A percentile compares a stretch with the other conserved stretches of the same genome.
These are phyloP conservation scores for Coemansia brasiliensis DNA, from an alignment of 192 early-diverging fungal species.

Conservation along the genomic window DNA sequence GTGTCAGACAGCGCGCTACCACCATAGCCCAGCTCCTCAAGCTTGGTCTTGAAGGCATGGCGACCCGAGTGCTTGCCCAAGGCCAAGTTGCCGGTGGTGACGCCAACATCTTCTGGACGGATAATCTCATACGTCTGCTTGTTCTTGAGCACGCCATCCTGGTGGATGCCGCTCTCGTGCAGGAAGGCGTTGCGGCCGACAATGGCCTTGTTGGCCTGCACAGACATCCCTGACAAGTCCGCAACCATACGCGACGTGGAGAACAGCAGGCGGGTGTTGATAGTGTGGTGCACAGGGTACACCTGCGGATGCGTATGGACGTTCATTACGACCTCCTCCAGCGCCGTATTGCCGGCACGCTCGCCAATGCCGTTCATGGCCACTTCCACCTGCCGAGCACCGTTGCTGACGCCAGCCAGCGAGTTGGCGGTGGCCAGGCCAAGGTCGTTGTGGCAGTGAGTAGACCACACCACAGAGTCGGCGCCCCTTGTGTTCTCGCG, in stretches of 20 bases:
- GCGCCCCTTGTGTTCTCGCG: slow-evolving; percentile 70
- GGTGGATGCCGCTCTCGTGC: slow-evolving; percentile 98
- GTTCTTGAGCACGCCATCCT: slow-evolving; percentile 97
- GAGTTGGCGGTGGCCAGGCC: slow-evolving; percentile 97
- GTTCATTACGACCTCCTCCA: slow-evolving; percentile 96
- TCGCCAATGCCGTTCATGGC: slow-evolving; percentile 99
- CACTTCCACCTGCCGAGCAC: slow-evolving; percentile 94
- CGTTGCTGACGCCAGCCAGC: slow-evolving; percentile 83
- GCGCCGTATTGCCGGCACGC: slow-evolving; percentile 94
- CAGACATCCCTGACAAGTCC: slow-evolving; percentile 87
- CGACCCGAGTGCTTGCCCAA: slow-evolving; percentile 97
- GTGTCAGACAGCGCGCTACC: slow-evolving; percentile 60
- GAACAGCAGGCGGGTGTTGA: slow-evolving; percentile 87
- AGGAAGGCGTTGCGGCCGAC: slow-evolving; percentile 96
- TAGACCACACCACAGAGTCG: slow-evolving; percentile 79
- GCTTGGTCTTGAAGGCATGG: slow-evolving; percentile 83
- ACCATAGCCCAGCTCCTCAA: slow-evolving; percentile 74
- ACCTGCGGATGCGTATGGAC: slow-evolving; percentile 87
- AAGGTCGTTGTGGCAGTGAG: slow-evolving; percentile 98
- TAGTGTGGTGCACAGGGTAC: slow-evolving; percentile 87
- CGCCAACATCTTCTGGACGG: slow-evolving; percentile 86
- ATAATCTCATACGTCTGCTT: slow-evolving; percentile 97
- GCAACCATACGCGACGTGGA: slow-evolving; percentile 87
- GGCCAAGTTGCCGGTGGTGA: slow-evolving; percentile 80
- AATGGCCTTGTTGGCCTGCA: slow-evolving; percentile 98